Evolutionary conservation across 768 basidiomycete species (phyloP), one percentile per base, ranked within the genome.

Genomic region (Suillus occidentalis): DNA sequence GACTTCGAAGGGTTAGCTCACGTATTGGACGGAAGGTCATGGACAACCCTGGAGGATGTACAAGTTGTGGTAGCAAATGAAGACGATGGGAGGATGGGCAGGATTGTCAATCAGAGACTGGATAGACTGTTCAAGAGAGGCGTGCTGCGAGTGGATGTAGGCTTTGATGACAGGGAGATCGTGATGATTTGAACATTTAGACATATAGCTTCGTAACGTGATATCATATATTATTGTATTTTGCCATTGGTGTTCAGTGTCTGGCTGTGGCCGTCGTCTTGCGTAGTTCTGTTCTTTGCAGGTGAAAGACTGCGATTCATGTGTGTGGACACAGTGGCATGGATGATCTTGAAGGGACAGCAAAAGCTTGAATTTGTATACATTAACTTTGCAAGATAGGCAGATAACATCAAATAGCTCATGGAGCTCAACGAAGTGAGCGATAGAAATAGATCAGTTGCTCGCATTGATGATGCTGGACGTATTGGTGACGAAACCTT

Each of bases 401-500:
- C 16, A 40, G 37, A 58, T 34, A 55, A 13, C 31, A 55, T 20
- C 5, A 12, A 6, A 55, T 40, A 58, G 16, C 14, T n/a, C 20
- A 56, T 39, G 2, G 36, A 57, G 16, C 25, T 42, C 22, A 16
- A 22, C 56, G 37, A 16, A 37, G 36, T 22, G 14, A 20, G 39
- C 12, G 18, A 28, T 22, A 10, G 7, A 25, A 31, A 59, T 37
- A 42, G 18, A 42, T 59, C 40, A 59, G 12, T 40, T 12, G 22
- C 53, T 62, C n/a, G 69, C 72, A 34, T 65, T 42, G 40, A 76
- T 68, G 28, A 81, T 72, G 37, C 71, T 72, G 43, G 65, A 63
- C 2, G 77, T 72, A 64, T 80, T 76, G 9, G 81, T 82, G 13
- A 85, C 76, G 72, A 86, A 87, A 5, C 84, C 86, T 61, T 85